phyloP scores from a whole-genome alignment of 225 moss, liverwort and hornwort genomes.

The Climacium dendroides region DNA sequence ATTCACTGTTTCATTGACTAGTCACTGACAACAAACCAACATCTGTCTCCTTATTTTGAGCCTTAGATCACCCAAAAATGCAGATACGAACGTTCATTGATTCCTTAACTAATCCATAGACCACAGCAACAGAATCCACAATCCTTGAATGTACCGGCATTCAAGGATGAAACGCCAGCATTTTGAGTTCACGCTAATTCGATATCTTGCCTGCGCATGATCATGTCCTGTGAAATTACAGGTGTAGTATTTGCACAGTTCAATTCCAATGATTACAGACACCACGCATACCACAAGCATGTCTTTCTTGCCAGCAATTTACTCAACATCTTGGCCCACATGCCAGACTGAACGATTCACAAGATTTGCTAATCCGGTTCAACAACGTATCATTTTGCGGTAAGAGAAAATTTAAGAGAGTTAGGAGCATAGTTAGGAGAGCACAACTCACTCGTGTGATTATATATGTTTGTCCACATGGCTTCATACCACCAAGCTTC shows the following conservation, averaged over 20 bases:
- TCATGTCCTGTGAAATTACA: conserved; percentile 38
- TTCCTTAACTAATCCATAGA: background rate
- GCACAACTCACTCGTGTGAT: conserved; percentile 30
- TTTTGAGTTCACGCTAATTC: background rate
- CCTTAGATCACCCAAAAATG: background rate
- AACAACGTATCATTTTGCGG: background rate
- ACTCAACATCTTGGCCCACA: background rate
- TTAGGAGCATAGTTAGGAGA: background rate
- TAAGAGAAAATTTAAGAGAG: background rate
- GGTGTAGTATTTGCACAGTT: conserved; percentile 32
- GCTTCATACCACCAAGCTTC: conserved; percentile 54
- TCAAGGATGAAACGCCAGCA: background rate
- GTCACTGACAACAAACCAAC: background rate
- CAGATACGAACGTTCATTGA: background rate
- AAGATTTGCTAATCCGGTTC: background rate
- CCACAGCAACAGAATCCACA: background rate
- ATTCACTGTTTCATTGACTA: background rate
- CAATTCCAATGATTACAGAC: background rate
- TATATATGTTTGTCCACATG: conserved; percentile 47
- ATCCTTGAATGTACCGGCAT: background rate
- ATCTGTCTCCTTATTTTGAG: background rate
- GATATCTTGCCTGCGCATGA: conserved; percentile 1
- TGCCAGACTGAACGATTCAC: background rate
- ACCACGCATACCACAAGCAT: background rate
- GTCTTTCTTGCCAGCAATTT: background rate